Evolutionary conservation across 1,139 yeast genomes (phyloP).

Genomic region (Lodderomyces elongisporus): DNA sequence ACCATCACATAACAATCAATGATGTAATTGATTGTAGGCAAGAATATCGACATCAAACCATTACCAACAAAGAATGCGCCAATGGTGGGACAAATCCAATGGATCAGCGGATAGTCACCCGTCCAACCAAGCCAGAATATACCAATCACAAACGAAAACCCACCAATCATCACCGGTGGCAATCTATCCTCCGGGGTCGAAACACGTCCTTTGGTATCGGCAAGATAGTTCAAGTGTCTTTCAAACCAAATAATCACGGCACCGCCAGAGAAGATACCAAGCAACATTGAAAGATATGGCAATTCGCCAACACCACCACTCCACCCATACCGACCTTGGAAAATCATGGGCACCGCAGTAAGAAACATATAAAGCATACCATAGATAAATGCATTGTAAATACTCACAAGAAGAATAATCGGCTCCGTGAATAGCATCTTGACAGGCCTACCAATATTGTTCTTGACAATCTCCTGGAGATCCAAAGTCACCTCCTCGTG

Average conservation of each 20-base stretch:
- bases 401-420: constrained; percentile 58
- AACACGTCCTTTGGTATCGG: constrained; percentile 45
- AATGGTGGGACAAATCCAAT: constrained; percentile 81
- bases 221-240: constrained; percentile 16
- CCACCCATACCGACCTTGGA: constrained; percentile 56
- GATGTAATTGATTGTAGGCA: constrained; percentile 73
- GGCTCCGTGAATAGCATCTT: constrained; percentile 69
- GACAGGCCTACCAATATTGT: constrained; percentile 67
- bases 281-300: constrained; percentile 56
- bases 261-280: constrained; percentile 64
- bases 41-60: constrained; percentile 71
- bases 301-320: constrained; percentile 50
- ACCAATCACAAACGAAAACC: constrained; percentile 67
- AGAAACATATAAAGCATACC: constrained; percentile 75
- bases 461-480: constrained; percentile 60
- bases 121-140: constrained; percentile 84
- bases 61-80: constrained; percentile 70
- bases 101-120: constrained; percentile 66
- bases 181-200: constrained; percentile 78
- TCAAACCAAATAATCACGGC: constrained; percentile 26
- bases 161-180: constrained; percentile 68
- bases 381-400: constrained; percentile 80
- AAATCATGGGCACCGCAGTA: constrained; percentile 76
- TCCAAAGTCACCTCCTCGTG: constrained; percentile 68
- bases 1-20: constrained; percentile 67